Base-by-base conservation (phyloP, 2,329 filamentous ascomycete genomes). In the Daldinia sp. region DNA sequence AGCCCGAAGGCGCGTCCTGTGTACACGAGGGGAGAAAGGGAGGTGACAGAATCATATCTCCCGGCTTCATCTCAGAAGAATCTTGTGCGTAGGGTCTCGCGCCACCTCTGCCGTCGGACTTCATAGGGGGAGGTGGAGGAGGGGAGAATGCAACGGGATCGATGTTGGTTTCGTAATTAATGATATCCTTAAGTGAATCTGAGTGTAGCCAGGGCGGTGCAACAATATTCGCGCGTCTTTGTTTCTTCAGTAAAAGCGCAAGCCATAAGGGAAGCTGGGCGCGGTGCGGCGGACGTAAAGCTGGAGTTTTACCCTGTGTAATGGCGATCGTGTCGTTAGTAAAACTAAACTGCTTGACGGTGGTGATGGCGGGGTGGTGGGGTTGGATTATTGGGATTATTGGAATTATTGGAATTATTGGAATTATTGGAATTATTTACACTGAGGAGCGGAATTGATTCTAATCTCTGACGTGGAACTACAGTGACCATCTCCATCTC, bases 401-500 rank as follows among this genome's bases (percentile, higher is more conserved):
- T 23, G 20, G 20, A 37, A n/a, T 42, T 26, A 51, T 51, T 33
- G n/a, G 26, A n/a, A 50, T 48, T 48, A 48, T 48, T 48, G 20
- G 20, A 37, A 46, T 18, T 42, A 37, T 23, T 23, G 20, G 20
- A 37, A 55, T 44, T 26, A 53, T 53, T 35, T 85, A 98, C 96
- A 72, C 91, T 90, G 62, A 99, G 88, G 69, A 99, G 87, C 74
- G 93, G 87, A 70, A 99, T 92, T 73, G 89, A 89, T 73, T 98
- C 94, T 60, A 99, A 89, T 71, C 92, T 89, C 80, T 98, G 94
- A 60, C 96, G 92, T 39, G 96, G 96, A 56, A 98, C 89, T 23
- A 99, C 88, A 0, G 94, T 98, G 63, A 99, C 92, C 76, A 93
- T 88, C 83, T 98, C 95, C 94, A 98, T 98, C 83, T 99, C 96